Conservation (phyloP, 2,329 filamentous ascomycete genomes). For the Mycosphaerella sp. region DNA sequence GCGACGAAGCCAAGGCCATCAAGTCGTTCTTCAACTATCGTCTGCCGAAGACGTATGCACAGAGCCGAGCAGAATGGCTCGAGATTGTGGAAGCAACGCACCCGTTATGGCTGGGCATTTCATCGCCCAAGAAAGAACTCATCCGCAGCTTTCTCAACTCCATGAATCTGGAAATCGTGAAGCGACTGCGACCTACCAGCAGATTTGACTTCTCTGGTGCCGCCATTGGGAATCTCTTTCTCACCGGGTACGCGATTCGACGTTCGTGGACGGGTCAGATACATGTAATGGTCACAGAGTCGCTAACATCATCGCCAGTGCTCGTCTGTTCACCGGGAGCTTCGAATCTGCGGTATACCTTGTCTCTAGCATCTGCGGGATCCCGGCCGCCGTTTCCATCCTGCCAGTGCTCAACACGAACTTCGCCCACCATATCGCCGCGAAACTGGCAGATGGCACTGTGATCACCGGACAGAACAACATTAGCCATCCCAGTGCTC, state of each 20-base stretch:
- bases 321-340: constrained; percentile 81
- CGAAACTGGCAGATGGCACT: constrained; percentile 66
- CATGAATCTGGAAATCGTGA: constrained; percentile 47
- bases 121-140: constrained; percentile 46
- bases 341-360: constrained; percentile 92
- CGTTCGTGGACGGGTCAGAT: neutral
- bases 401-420: constrained; percentile 91
- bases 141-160: constrained; percentile 46
- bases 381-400: constrained; percentile 68
- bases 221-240: constrained; percentile 47
- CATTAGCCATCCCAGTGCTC: constrained; percentile 74
- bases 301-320: constrained; percentile 45
- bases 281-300: constrained; percentile 40
- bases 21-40: constrained; percentile 83
- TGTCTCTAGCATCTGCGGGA: constrained; percentile 76
- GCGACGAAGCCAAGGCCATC: constrained; percentile 63
- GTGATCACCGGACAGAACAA: constrained; percentile 87
- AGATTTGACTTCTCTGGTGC: constrained; percentile 46
- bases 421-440: constrained; percentile 90
- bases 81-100: constrained; percentile 81
- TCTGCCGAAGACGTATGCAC: constrained; percentile 54
- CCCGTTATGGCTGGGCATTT: constrained; percentile 58
- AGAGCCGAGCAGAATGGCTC: constrained; percentile 74
- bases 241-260: constrained; percentile 37
- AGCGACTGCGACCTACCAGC: constrained; percentile 41